These are phyloP conservation scores for Phytophthora pini DNA, from an alignment of 352 stramenopile species.

Conservation along the genomic window DNA sequence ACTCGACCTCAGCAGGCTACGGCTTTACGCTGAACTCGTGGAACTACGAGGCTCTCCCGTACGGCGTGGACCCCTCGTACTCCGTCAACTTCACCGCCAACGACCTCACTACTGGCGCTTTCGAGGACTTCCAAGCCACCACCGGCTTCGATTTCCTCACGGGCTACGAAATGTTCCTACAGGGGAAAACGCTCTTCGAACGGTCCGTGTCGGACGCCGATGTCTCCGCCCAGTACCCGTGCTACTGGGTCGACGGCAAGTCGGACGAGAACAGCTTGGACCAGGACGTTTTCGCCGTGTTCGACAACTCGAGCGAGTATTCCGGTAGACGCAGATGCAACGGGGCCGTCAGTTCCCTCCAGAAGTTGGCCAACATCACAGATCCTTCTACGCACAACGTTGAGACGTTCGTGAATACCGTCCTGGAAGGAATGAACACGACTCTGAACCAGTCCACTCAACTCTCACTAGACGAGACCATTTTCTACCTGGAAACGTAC, in stretches of 20 bases:
- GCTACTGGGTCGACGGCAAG: constrained; percentile 36
- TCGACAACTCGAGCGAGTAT: constrained; percentile 30
- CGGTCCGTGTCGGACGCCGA: constrained; percentile 45
- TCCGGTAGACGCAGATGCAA: constrained; percentile 35
- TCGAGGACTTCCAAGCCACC: constrained; percentile 24
- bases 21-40: constrained; percentile 46
- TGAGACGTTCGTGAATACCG: constrained; percentile 23
- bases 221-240: constrained; percentile 38
- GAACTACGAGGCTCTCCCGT: constrained; percentile 51
- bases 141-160: constrained; percentile 33
- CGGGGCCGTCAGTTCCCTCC: constrained; percentile 41
- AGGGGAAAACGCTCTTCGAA: constrained; percentile 52
- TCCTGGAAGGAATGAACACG: constrained; percentile 33
- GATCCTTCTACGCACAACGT: constrained; percentile 37
- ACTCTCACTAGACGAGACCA: constrained; percentile 32
- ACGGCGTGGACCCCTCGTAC: constrained; percentile 19
- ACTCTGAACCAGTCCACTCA: constrained; percentile 28
- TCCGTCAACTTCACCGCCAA: constrained; percentile 22
- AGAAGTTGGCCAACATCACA: constrained; percentile 29
- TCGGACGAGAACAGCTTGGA: constrained; percentile 17
- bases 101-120: constrained; percentile 3
- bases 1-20: constrained; percentile 44
- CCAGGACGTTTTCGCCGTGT: constrained; percentile 20
- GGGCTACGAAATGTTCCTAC: constrained; percentile 49
- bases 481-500: constrained; percentile 40